These are phyloP conservation scores for Candida succiphila DNA, from an alignment of 805 yeast species.

Conservation along the genomic window DNA sequence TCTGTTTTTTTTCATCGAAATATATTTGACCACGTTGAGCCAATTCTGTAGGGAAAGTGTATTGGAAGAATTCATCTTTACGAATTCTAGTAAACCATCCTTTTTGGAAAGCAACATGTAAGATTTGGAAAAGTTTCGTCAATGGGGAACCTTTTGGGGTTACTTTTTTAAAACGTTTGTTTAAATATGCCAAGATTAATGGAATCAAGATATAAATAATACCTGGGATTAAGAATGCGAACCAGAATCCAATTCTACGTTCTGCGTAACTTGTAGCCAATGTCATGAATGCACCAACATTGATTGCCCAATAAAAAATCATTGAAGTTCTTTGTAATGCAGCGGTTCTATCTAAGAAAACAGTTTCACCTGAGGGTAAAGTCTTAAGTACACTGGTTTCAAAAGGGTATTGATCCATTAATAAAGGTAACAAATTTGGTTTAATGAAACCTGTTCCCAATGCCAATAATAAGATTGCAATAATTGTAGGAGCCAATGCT, in stretches of 20 bases:
- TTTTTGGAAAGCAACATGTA: conserved; percentile 31
- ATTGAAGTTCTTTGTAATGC: conserved; percentile 28
- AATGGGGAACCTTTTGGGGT: conserved; percentile 37
- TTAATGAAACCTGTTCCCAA: conserved; percentile 43
- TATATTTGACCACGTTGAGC: conserved; percentile 30
- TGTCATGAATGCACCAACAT: conserved; percentile 41
- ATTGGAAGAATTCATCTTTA: conserved; percentile 35
- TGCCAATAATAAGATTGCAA: conserved; percentile 29
- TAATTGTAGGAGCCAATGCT: conserved; percentile 28
- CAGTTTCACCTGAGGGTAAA: conserved; percentile 36
- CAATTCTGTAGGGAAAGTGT: conserved; percentile 36
- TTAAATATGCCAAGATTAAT: neutral
- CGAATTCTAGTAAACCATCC: conserved; percentile 31
- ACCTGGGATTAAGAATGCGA: conserved; percentile 41
- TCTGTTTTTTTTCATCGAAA: conserved; percentile 18
- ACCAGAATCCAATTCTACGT: conserved; percentile 40
- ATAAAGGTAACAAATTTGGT: conserved; percentile 38
- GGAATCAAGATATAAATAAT: conserved; percentile 30
- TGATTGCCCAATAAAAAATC: conserved; percentile 43
- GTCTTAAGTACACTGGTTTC: conserved; percentile 38
- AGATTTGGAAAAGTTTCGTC: conserved; percentile 30
- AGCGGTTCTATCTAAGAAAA: conserved; percentile 29
- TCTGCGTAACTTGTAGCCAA: conserved; percentile 39
- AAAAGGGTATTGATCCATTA: conserved; percentile 53
- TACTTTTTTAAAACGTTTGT: conserved; percentile 18